These are phyloP conservation scores for Ganoderma meredithae DNA, from an alignment of 1,284 basidiomycete species.

Conservation along the genomic window DNA sequence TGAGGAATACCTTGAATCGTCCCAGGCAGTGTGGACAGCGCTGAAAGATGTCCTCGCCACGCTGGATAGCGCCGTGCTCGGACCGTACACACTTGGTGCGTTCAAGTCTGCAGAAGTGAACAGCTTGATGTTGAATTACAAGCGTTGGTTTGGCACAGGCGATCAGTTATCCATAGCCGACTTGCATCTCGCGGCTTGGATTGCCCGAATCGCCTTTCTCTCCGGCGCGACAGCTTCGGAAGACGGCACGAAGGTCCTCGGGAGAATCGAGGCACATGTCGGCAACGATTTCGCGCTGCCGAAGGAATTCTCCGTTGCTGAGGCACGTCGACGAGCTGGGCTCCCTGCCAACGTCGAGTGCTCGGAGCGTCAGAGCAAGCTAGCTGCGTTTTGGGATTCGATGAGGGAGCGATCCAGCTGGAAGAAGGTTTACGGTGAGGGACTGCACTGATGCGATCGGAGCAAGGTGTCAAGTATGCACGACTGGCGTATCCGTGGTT, in stretches of 20 bases:
- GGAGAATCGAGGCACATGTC: conserved; percentile 59
- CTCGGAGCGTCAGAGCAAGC: conserved; percentile 48
- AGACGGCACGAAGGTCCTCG: conserved; percentile 56
- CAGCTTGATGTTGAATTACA: background rate
- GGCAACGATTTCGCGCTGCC: conserved; percentile 54
- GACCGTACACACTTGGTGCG: conserved; percentile 77
- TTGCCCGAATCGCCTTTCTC: conserved; percentile 67
- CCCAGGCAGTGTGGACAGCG: conserved; percentile 51
- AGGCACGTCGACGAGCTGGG: conserved; percentile 42
- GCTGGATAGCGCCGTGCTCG: conserved; percentile 68
- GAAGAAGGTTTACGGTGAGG: conserved; percentile 66
- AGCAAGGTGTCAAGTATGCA: background rate
- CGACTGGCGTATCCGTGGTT: background rate
- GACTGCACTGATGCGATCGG: conserved; percentile 47
- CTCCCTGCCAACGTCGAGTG: conserved; percentile 36
- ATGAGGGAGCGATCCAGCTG: conserved; percentile 72
- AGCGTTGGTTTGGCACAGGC: conserved; percentile 47
- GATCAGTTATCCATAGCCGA: conserved; percentile 85
- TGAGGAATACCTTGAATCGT: conserved; percentile 46
- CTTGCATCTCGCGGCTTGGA: conserved; percentile 82
- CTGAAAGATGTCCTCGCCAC: conserved; percentile 53
- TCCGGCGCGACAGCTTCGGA: conserved; percentile 59
- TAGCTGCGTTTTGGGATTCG: conserved; percentile 73
- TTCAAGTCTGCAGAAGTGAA: background rate
- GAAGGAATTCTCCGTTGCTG: conserved; percentile 49